Evolutionary conservation across 177 flowering plant species (phyloP), one percentile per base, ranked within the genome.

Genomic region (Vitis hybrid): DNA sequence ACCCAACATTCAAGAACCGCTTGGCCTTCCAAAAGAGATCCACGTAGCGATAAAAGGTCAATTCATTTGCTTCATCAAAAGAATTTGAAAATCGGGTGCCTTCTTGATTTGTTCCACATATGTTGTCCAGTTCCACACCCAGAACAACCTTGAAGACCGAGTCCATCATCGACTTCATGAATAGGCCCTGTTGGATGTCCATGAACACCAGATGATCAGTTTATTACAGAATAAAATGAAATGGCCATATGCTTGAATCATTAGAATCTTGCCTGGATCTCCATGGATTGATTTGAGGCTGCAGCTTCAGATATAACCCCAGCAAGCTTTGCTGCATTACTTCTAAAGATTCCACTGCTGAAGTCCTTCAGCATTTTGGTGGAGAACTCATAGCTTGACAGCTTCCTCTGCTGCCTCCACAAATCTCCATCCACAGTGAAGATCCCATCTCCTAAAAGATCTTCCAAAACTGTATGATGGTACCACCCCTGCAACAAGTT

Each of bases 261-360:
- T 64, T 6, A 1, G 7, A 14, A 20, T 33, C 45, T 16, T 15
- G 84, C 97, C 76, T 91, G 94, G 52, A 88, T 74, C 53, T 70
- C 51, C 0, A 70, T 33, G 9, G 45, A 50, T 13, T 55, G 31
- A 5, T 33, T 55, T 6, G 33, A 2, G 2, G 39, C 11, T 19
- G 67, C 61, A 4, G 53, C 67, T 62, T 53, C 52, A 7, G 60
- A 70, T 8, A 70, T 7, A 2, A n/a, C 45, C 1, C 20, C 4
- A 49, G 51, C 74, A 2, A 71, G 20, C 65, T 64, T 58, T 1
- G 50, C 51, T 2, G 69, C 68, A 48, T 71, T 71, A 22, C 13
- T 19, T 65, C 64, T 12, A 58, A 71, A 71, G 2, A 76, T 57
- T 2, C 5, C 50, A 63, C 29, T 53, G 11, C 81, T 79, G 53